Conservation (phyloP, 371 early-diverging fungal genomes). For the Chytridium lagenaria region DNA sequence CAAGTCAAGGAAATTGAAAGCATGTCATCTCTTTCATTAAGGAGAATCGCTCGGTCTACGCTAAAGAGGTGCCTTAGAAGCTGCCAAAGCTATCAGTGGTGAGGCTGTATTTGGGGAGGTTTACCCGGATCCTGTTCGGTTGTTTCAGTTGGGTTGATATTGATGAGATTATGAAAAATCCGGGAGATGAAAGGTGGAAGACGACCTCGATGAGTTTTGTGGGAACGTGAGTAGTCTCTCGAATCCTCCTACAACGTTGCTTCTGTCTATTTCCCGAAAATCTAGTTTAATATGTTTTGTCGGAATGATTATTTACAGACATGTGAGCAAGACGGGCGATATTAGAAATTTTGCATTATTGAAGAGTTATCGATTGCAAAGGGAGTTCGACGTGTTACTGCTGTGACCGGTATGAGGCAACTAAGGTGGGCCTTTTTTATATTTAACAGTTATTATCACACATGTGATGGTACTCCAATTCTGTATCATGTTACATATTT, state of each 20-base stretch:
- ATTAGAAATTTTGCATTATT: constrained; percentile 89
- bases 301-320: constrained; percentile 57
- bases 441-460: background rate
- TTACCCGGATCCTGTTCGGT: constrained; percentile 97
- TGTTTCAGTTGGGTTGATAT: constrained; percentile 90
- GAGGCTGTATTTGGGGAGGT: constrained; percentile 96
- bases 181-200: constrained; percentile 80
- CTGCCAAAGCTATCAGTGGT: constrained; percentile 89
- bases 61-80: constrained; percentile 83
- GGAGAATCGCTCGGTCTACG: constrained; percentile 76
- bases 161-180: constrained; percentile 85
- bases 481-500: background rate
- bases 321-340: constrained; percentile 91
- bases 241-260: background rate
- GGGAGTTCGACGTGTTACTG: constrained; percentile 97
- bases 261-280: constrained; percentile 3
- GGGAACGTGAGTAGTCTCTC: constrained; percentile 79
- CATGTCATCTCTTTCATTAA: constrained; percentile 81
- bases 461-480: background rate
- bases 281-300: no score
- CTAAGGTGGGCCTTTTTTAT: constrained; percentile 27
- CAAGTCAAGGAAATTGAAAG: constrained; percentile 88
- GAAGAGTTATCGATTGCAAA: constrained; percentile 97
- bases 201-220: constrained; percentile 93
- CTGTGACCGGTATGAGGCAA: constrained; percentile 94